Evolutionary conservation across 305 asterid genomes (phyloP).

Genomic region (Fraxinus albicans): DNA sequence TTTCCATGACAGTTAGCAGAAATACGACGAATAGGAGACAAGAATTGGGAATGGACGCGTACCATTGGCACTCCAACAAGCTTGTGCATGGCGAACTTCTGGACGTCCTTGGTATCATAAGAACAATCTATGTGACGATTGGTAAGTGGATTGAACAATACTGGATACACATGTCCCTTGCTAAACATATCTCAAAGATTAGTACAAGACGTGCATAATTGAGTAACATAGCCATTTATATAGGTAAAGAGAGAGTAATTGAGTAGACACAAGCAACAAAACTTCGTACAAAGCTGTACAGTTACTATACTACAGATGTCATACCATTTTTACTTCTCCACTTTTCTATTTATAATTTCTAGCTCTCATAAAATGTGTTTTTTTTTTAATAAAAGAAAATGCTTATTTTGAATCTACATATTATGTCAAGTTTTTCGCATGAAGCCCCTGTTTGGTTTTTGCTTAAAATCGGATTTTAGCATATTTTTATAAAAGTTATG

Average conservation of each 20-base stretch:
- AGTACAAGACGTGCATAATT: not conserved
- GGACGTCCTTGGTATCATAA: constrained; percentile 59
- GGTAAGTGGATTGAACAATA: not conserved
- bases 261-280: not conserved
- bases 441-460: not conserved
- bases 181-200: not conserved
- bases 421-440: not conserved
- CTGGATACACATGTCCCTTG: not conserved
- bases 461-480: not conserved
- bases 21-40: constrained; percentile 46
- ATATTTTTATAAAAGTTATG: no score
- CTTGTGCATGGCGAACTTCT: constrained; percentile 50
- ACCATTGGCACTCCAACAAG: constrained; percentile 83
- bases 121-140: not conserved
- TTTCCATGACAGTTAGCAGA: constrained; percentile 66
- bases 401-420: not conserved
- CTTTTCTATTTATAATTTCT: not conserved
- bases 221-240: not conserved
- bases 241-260: not conserved
- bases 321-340: not conserved
- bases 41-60: constrained; percentile 68
- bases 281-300: not conserved
- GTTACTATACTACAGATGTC: not conserved
- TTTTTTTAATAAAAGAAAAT: not conserved
- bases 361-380: not conserved